A percentile compares a stretch with the other conserved stretches of the same genome.
phyloP scores from a whole-genome alignment of 2,329 filamentous ascomycete genomes.

The Aspergillus aculeatus region DNA sequence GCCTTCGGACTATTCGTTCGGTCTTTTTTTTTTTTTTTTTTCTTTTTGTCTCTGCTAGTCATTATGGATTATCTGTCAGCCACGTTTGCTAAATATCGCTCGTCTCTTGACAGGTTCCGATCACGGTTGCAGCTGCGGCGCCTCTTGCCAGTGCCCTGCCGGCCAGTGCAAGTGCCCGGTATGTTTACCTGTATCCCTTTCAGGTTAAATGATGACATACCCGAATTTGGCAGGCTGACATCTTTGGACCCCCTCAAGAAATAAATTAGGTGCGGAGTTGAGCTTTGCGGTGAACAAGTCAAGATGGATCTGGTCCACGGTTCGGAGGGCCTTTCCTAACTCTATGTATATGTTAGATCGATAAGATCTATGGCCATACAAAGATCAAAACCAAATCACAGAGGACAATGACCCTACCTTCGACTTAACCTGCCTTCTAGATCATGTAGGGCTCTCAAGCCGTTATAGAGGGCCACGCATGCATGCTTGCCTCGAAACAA shows the following conservation, averaged over 20 bases:
- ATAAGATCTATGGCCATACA: not conserved
- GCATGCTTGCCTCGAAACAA: not conserved
- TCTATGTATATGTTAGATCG: not conserved
- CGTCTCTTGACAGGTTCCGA: slow-evolving; percentile 25
- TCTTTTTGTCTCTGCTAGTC: not conserved
- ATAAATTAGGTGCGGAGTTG: not conserved
- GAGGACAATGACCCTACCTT: not conserved
- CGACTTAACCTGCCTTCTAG: not conserved
- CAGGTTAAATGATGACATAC: too few species aligned
- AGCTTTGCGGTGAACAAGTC: not conserved
- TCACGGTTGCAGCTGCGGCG: slow-evolving; percentile 43
- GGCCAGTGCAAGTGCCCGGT: slow-evolving; percentile 43
- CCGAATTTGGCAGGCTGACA: not conserved
- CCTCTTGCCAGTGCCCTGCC: slow-evolving; percentile 43
- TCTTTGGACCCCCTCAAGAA: not conserved
- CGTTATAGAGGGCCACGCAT: not conserved
- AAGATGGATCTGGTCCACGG: not conserved
- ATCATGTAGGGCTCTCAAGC: not conserved
- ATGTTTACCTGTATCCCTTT: slow-evolving; percentile 17
- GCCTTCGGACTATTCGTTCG: too few species aligned
- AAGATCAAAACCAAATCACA: not conserved
- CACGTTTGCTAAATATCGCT: slow-evolving; percentile 1
- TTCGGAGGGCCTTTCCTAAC: not conserved
- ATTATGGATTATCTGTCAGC: not conserved
- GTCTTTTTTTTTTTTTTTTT: too few species aligned